Percentiles rank a stretch among this genome's conserved stretches.
phyloP scores from a whole-genome alignment of 1,284 basidiomycete species.

The Sphaerobolus stellatus region DNA sequence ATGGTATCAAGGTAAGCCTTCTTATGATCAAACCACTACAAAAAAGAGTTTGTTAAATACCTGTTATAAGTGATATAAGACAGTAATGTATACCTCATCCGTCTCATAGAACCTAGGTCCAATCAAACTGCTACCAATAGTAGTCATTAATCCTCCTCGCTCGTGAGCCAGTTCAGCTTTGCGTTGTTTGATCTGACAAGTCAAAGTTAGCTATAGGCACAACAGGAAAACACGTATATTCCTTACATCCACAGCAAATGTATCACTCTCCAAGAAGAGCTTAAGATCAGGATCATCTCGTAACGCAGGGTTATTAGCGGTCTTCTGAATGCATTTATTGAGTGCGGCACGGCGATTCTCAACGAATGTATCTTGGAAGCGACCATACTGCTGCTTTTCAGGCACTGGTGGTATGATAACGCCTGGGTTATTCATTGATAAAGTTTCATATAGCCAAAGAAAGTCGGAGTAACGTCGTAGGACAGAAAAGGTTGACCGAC shows the following conservation, averaged over 20 bases:
- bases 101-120: constrained; percentile 89
- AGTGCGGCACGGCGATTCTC: constrained; percentile 79
- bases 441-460: constrained; percentile 91
- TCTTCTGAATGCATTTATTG: constrained; percentile 88
- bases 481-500: constrained; percentile 83
- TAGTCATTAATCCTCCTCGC: constrained; percentile 75
- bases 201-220: not conserved
- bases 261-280: constrained; percentile 87
- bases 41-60: constrained; percentile 4
- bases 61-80: not conserved
- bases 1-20: constrained; percentile 85
- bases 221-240: constrained; percentile 13
- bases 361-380: constrained; percentile 88
- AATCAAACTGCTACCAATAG: constrained; percentile 74
- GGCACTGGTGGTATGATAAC: constrained; percentile 96
- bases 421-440: constrained; percentile 91
- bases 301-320: constrained; percentile 84
- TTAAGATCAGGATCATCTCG: constrained; percentile 82
- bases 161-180: constrained; percentile 75
- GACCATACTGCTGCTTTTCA: constrained; percentile 90
- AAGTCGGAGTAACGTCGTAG: constrained; percentile 96
- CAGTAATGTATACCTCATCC: constrained; percentile 65
- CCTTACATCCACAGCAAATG: constrained; percentile 77
- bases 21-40: constrained; percentile 90
- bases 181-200: constrained; percentile 77